These are phyloP conservation scores for Phialophora verrucosa DNA, from an alignment of 2,329 filamentous ascomycete species.

Conservation along the genomic window DNA sequence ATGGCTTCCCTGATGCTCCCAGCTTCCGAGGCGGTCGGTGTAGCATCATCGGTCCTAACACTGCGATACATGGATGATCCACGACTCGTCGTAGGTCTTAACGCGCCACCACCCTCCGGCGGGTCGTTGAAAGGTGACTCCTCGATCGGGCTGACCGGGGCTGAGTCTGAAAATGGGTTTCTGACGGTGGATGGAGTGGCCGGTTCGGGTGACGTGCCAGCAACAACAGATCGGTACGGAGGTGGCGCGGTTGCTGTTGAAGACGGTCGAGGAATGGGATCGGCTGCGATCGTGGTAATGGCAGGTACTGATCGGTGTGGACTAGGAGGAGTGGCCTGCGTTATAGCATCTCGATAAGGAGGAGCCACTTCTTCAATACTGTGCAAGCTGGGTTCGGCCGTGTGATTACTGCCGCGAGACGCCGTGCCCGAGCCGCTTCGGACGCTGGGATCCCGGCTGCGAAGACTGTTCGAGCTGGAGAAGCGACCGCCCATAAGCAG, in stretches of 20 bases:
- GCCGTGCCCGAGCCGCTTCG: constrained; percentile 26
- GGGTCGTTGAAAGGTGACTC: constrained; percentile 39
- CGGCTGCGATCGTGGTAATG: constrained; percentile 20
- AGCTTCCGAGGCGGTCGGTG: constrained; percentile 29
- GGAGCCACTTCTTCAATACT: constrained; percentile 40
- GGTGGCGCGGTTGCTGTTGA: constrained; percentile 39
- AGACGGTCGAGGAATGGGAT: constrained; percentile 33
- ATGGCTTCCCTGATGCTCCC: constrained; percentile 37
- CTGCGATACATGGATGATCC: constrained; percentile 35
- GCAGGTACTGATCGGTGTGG: constrained; percentile 19
- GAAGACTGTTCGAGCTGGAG: constrained; percentile 39
- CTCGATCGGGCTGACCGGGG: constrained; percentile 37
- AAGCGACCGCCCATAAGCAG: constrained; percentile 39
- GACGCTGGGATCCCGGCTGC: constrained; percentile 37
- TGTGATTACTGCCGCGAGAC: constrained; percentile 27
- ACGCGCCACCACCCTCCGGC: constrained; percentile 19
- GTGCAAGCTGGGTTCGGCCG: constrained; percentile 35
- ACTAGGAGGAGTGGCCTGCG: constrained; percentile 26
- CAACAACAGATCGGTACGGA: constrained; percentile 32
- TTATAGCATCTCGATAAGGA: constrained; percentile 38
- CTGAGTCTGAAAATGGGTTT: constrained; percentile 38
- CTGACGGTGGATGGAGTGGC: constrained; percentile 20
- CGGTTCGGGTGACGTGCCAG: constrained; percentile 11
- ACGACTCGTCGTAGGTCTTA: constrained; percentile 30
- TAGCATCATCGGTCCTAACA: constrained; percentile 28